phyloP scores from a whole-genome alignment of 2,329 filamentous ascomycete species.

The Diatrype stigma region DNA sequence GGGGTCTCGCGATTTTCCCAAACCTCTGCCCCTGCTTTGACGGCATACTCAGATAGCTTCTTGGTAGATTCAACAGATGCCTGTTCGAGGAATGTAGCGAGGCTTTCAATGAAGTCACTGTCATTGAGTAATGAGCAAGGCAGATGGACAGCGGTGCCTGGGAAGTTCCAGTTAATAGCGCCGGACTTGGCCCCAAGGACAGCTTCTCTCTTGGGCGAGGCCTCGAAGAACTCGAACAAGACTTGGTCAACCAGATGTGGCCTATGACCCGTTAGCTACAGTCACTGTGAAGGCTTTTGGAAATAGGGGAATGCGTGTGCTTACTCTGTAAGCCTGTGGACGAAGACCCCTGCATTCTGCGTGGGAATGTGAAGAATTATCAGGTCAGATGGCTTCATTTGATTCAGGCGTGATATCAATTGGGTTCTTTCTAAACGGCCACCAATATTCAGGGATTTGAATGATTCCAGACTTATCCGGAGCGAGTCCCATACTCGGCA shows the following conservation, averaged over 20 bases:
- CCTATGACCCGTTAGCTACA: slow-evolving; percentile 3
- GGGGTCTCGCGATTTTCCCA: slow-evolving; percentile 54
- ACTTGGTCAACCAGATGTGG: slow-evolving; percentile 20
- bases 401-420: slow-evolving; percentile 8
- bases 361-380: slow-evolving; percentile 16
- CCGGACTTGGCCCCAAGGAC: slow-evolving; percentile 40
- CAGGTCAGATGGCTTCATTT: slow-evolving; percentile 8
- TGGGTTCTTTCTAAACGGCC: slow-evolving; percentile 15
- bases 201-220: slow-evolving; percentile 42
- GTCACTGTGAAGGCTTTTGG: not conserved
- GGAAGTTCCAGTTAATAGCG: slow-evolving; percentile 51
- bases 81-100: slow-evolving; percentile 51
- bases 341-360: slow-evolving; percentile 18
- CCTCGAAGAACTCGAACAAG: slow-evolving; percentile 54
- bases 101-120: slow-evolving; percentile 37
- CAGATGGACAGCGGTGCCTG: slow-evolving; percentile 41
- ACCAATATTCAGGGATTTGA: slow-evolving; percentile 11
- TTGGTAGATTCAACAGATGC: slow-evolving; percentile 49
- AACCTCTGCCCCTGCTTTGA: slow-evolving; percentile 45
- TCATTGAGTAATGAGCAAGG: slow-evolving; percentile 33
- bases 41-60: slow-evolving; percentile 44
- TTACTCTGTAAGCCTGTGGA: slow-evolving; percentile 13
- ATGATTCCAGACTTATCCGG: slow-evolving; percentile 6
- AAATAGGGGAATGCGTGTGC: not conserved
- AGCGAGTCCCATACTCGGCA: slow-evolving; percentile 11